These are phyloP conservation scores for Hanseniaspora opuntiae DNA, from an alignment of 805 yeast species.

Conservation along the genomic window DNA sequence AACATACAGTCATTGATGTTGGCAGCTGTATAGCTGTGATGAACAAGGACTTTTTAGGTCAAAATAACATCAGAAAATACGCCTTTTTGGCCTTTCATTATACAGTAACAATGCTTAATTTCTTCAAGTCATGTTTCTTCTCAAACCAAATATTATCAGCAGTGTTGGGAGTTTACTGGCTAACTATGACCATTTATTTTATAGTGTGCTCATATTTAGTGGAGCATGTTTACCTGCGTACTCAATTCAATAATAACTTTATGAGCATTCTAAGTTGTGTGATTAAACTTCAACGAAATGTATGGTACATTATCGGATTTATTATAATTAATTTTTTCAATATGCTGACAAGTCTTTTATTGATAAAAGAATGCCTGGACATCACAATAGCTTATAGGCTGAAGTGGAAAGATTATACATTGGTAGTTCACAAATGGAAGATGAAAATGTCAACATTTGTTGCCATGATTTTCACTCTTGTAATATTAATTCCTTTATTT, in stretches of 20 bases:
- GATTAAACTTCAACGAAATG: not conserved
- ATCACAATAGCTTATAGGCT: not conserved
- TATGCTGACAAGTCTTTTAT: not conserved
- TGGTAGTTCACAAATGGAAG: not conserved
- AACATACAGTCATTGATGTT: not conserved
- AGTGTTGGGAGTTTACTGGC: not conserved
- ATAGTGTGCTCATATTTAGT: not conserved
- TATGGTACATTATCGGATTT: not conserved
- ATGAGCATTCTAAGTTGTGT: not conserved
- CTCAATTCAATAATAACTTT: not conserved
- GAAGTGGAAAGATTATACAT: not conserved
- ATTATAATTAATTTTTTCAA: not conserved
- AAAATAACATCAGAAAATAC: not conserved
- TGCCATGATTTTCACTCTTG: too few species aligned
- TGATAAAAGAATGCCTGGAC: not conserved
- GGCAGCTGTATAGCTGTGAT: not conserved
- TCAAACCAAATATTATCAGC: not conserved
- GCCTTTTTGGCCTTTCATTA: not conserved
- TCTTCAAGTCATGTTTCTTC: not conserved
- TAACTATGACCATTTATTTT: not conserved
- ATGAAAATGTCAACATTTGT: not conserved
- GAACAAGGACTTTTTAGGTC: not conserved
- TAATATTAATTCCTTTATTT: not conserved
- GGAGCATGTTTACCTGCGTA: not conserved
- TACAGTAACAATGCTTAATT: not conserved